Evolutionary conservation across 257 asterid genomes (phyloP).

Genomic region (Solanum medicagineum): DNA sequence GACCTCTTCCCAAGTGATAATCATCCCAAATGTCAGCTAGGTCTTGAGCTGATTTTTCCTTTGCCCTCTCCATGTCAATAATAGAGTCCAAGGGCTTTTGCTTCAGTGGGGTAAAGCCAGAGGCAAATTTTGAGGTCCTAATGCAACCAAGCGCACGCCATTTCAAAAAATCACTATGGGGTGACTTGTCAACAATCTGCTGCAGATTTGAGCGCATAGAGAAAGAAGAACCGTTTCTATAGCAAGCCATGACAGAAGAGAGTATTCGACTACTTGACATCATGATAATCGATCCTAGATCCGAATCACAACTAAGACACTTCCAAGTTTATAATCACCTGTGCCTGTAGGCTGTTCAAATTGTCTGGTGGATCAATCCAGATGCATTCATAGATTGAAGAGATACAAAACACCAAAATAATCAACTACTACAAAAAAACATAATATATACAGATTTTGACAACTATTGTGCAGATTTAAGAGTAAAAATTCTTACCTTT

Average conservation of each 20-base stretch:
- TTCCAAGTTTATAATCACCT: not conserved
- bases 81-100: slow-evolving; percentile 62
- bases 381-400: not conserved
- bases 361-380: not conserved
- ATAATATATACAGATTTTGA: no score
- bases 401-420: no score
- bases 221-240: slow-evolving; percentile 10
- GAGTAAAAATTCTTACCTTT: no score
- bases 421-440: no score
- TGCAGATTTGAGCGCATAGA: slow-evolving; percentile 11
- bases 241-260: slow-evolving; percentile 9
- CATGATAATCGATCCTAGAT: slow-evolving; percentile 6
- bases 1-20: slow-evolving; percentile 96
- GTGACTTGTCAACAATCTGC: slow-evolving; percentile 16
- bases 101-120: slow-evolving; percentile 71
- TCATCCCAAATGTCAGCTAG: slow-evolving; percentile 89
- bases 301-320: not conserved
- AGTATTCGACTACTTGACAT: slow-evolving; percentile 26
- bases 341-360: not conserved
- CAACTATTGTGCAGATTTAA: no score
- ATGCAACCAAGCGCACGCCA: slow-evolving; percentile 32
- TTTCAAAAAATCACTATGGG: slow-evolving; percentile 23
- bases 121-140: slow-evolving; percentile 59
- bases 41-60: slow-evolving; percentile 56
- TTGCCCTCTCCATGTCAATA: slow-evolving; percentile 67